These are phyloP conservation scores for Aspergillus cavernicola DNA, from an alignment of 495 filamentous ascomycete species.

Conservation along the genomic window DNA sequence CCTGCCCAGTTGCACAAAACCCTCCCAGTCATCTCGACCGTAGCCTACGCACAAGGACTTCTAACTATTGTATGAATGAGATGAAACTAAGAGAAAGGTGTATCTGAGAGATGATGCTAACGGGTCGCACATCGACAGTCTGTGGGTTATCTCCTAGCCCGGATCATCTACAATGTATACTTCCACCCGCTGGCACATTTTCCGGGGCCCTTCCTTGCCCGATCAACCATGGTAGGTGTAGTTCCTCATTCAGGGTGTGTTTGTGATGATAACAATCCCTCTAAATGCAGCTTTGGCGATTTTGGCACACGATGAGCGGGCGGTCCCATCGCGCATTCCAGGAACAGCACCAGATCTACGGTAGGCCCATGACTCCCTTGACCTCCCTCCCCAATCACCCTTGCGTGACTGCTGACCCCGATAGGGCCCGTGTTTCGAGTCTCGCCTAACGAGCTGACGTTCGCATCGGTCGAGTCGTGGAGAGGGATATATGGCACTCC, in stretches of 20 bases:
- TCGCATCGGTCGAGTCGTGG: slow-evolving; percentile 9
- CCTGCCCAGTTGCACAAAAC: no score
- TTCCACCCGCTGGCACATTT: slow-evolving; percentile 3
- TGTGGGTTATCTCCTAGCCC: no score
- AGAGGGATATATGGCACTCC: slow-evolving; percentile 12
- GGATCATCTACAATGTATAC: slow-evolving; percentile 1
- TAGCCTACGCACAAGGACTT: no score
- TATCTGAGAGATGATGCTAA: no score
- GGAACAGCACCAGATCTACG: slow-evolving; percentile 6
- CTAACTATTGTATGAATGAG: no score
- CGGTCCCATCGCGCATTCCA: neutral
- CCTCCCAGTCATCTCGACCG: no score
- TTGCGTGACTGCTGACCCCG: no score
- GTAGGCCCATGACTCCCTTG: neutral
- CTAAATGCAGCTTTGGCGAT: slow-evolving; percentile 14
- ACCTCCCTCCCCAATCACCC: no score
- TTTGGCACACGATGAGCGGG: slow-evolving; percentile 1
- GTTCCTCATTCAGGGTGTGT: no score
- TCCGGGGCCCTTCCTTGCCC: neutral
- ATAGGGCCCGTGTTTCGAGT: slow-evolving; percentile 14
- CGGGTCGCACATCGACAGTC: no score
- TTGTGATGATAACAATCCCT: no score
- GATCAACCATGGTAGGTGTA: neutral
- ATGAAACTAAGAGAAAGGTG: no score
- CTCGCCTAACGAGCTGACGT: slow-evolving; percentile 17